These are phyloP conservation scores for Pyricularia sp. DNA, from an alignment of 2,329 filamentous ascomycete species.

Conservation along the genomic window DNA sequence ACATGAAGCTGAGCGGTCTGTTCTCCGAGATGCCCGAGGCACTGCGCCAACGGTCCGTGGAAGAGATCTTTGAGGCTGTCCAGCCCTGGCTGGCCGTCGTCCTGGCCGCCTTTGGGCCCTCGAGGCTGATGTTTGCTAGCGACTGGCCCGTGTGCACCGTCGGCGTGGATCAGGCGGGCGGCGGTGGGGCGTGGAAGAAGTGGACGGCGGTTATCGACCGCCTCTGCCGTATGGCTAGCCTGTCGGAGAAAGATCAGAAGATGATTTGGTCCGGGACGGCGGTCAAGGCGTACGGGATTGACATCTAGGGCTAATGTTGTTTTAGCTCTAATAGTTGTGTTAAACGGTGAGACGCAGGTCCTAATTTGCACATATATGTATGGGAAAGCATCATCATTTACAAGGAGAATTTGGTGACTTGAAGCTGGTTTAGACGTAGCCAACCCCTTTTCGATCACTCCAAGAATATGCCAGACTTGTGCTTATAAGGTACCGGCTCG, in stretches of 20 bases:
- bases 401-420: background rate
- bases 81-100: slow-evolving; percentile 61
- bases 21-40: slow-evolving; percentile 64
- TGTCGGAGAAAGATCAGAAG: slow-evolving; percentile 47
- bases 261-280: slow-evolving; percentile 65
- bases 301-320: slow-evolving; percentile 4
- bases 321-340: background rate
- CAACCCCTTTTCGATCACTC: background rate
- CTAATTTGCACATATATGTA: background rate
- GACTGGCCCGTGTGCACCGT: slow-evolving; percentile 90
- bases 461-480: background rate
- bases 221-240: slow-evolving; percentile 48
- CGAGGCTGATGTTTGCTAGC: slow-evolving; percentile 75
- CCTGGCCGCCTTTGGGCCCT: slow-evolving; percentile 57
- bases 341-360: background rate
- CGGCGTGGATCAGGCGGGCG: slow-evolving; percentile 25
- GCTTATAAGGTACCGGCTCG: background rate
- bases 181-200: slow-evolving; percentile 49
- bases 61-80: slow-evolving; percentile 49
- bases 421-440: background rate
- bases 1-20: slow-evolving; percentile 82
- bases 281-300: slow-evolving; percentile 52
- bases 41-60: slow-evolving; percentile 32
- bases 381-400: background rate
- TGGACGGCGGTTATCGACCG: slow-evolving; percentile 62